Percentiles rank a stretch among this genome's conserved stretches.
phyloP scores from a whole-genome alignment of 2,329 filamentous ascomycete genomes.

The Bipolaris bicolor region DNA sequence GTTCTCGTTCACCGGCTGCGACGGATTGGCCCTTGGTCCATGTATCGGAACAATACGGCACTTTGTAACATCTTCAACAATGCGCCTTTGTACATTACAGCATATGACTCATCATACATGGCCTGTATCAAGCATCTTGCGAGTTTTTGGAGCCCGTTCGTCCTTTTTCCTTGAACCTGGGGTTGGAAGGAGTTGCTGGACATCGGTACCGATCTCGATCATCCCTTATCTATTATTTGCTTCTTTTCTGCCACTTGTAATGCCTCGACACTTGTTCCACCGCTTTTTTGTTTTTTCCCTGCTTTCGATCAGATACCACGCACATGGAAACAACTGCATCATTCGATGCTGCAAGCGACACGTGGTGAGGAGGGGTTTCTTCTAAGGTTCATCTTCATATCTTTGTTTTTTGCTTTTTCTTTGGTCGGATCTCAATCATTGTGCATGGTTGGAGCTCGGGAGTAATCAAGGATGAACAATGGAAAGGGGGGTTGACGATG shows the following conservation, averaged over 20 bases:
- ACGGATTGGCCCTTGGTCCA: not conserved
- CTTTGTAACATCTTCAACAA: conserved; percentile 24
- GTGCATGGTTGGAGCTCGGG: not conserved
- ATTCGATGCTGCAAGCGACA: not conserved
- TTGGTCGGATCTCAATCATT: not conserved
- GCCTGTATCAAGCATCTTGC: conserved; percentile 27
- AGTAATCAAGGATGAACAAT: not conserved
- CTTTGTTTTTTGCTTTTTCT: not conserved
- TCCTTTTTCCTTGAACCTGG: not conserved
- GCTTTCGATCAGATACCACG: not conserved
- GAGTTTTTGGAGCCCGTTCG: not conserved
- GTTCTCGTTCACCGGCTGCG: not conserved
- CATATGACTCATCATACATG: conserved; percentile 30
- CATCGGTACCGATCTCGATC: not conserved
- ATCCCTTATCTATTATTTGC: not conserved
- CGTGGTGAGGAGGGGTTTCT: not conserved
- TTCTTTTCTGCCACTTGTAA: conserved; percentile 2
- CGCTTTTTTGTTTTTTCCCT: not conserved
- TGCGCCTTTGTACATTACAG: conserved; percentile 33
- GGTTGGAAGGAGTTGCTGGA: not conserved
- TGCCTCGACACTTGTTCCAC: conserved; percentile 2
- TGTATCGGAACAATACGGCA: conserved; percentile 12
- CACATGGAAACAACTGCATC: not conserved
- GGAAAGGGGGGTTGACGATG: not conserved
- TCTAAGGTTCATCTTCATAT: not conserved